Evolutionary conservation across 2,329 filamentous ascomycete genomes (phyloP).

Genomic region (Microascus cirrosus): DNA sequence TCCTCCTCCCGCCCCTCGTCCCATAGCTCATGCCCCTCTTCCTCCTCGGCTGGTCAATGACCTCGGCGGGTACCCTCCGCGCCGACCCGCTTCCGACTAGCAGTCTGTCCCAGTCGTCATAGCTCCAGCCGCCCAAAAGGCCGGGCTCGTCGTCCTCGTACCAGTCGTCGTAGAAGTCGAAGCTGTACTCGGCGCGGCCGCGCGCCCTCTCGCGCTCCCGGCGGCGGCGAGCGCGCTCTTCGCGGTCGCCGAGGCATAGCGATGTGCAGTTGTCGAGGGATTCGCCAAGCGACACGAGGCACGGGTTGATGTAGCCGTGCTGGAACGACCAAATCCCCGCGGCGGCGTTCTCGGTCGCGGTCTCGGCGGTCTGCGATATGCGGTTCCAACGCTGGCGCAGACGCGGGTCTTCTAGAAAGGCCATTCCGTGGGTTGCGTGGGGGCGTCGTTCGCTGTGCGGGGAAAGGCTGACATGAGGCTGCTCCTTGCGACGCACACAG

Average conservation of each 20-base stretch:
- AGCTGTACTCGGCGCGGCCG: constrained; percentile 68
- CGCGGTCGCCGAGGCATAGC: constrained; percentile 58
- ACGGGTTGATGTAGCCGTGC: constrained; percentile 76
- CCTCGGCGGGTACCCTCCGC: constrained; percentile 17
- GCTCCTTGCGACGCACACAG: neutral
- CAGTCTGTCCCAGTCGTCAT: constrained; percentile 75
- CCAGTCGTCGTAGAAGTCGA: constrained; percentile 99
- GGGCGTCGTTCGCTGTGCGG: neutral
- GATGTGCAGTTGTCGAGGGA: constrained; percentile 64
- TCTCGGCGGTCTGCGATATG: constrained; percentile 80
- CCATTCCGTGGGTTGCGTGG: constrained; percentile 27
- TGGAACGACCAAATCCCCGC: constrained; percentile 83
- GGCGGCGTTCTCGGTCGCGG: constrained; percentile 84
- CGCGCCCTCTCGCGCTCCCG: constrained; percentile 50
- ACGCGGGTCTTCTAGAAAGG: constrained; percentile 68
- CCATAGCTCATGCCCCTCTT: constrained; percentile 88
- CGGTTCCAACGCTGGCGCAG: constrained; percentile 91
- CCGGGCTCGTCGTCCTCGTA: constrained; percentile 49
- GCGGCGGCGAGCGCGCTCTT: constrained; percentile 60
- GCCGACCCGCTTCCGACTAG: constrained; percentile 53
- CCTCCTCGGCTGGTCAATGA: constrained; percentile 54
- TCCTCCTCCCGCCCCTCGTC: constrained; percentile 45
- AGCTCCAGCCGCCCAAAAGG: constrained; percentile 47
- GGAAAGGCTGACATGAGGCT: constrained; percentile 1
- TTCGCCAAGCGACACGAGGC: constrained; percentile 54